Conservation (phyloP, 1,139 yeast genomes). For the Scheffersomyces insectosa region DNA sequence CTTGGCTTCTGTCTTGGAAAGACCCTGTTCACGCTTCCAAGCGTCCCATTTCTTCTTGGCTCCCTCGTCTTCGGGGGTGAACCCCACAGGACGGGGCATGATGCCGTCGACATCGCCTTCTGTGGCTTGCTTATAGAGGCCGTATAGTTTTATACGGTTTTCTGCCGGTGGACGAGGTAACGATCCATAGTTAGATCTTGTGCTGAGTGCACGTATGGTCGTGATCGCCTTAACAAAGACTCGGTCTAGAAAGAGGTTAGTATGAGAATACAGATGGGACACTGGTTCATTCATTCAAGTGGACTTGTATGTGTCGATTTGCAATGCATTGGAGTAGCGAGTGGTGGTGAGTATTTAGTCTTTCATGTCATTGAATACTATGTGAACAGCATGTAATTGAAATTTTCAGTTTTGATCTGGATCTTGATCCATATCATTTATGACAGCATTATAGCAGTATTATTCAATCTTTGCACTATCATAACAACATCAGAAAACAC, state of each 20-base stretch:
- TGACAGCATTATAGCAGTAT: too few species aligned
- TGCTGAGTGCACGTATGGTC: conserved; percentile 72
- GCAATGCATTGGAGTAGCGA: too few species aligned
- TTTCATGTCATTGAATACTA: too few species aligned
- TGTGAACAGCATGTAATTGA: too few species aligned
- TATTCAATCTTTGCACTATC: too few species aligned
- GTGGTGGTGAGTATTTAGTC: too few species aligned
- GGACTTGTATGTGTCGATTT: too few species aligned
- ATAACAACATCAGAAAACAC: too few species aligned
- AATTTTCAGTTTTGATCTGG: too few species aligned
- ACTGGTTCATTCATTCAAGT: neutral
- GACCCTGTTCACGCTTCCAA: conserved; percentile 76
- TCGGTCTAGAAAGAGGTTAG: conserved; percentile 50
- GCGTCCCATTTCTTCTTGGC: conserved; percentile 82
- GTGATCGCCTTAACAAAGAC: conserved; percentile 81
- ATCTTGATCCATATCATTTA: too few species aligned
- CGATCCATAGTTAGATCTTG: conserved; percentile 67
- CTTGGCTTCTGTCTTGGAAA: conserved; percentile 73
- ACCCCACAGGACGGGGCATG: conserved; percentile 66
- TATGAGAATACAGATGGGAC: conserved; percentile 1
- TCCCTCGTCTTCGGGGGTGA: conserved; percentile 61
- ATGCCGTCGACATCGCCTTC: conserved; percentile 78
- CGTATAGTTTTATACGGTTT: conserved; percentile 68
- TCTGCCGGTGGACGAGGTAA: conserved; percentile 82
- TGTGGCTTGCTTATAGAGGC: conserved; percentile 84